Base-by-base conservation (phyloP, 305 asterid species). In the Fraxinus greggii region DNA sequence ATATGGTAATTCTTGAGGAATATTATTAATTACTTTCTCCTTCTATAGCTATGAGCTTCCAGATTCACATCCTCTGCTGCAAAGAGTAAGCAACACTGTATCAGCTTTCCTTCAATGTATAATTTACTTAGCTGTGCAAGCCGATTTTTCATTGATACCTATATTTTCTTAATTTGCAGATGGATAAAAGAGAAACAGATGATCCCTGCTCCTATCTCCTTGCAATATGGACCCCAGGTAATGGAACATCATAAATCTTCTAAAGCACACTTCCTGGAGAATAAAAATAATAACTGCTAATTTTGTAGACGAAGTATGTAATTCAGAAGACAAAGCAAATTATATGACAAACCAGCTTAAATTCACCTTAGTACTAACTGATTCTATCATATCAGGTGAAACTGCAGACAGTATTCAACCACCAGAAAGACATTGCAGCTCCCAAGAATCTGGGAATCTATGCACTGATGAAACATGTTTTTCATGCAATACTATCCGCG, bases 181-280 rank as follows among this genome's bases (percentile, higher is more conserved):
- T 92, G 91, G 97, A 95, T 73, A 90, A 85, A 84, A 92, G 99
- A 88, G 98, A 97, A 87, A 93, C 91, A 81, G 98, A 97, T 86
- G 99, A 97, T 86, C 99, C 98, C 69, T 81, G 87, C 79, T 92
- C 97, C 2, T 97, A 97, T 91, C 95, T 97, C 76, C 98, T 97
- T 40, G 98, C 98, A 9, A 91, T 91, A 82, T 91, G 94, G 94
- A 88, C 94, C 82, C 94, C 94, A 86, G 94, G 94, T 91, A 89
- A 72, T 54, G 36, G 70, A 82, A 73, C 61, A 56, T 42, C 78
- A 31, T 29, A 51, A 9, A 23, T 72, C 78, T 7, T 59, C 38
- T 29, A 80, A 38, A 42, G 31, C 36, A 10, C 67, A 40, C 33
- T 35, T 51, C 80, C 15, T 31, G 77, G 78, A 61, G 84, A 35